Evolutionary conservation across 1,284 basidiomycete species (phyloP), one percentile per base, ranked within the genome.

Genomic region (Microbotryum lychnidis-dioicae): DNA sequence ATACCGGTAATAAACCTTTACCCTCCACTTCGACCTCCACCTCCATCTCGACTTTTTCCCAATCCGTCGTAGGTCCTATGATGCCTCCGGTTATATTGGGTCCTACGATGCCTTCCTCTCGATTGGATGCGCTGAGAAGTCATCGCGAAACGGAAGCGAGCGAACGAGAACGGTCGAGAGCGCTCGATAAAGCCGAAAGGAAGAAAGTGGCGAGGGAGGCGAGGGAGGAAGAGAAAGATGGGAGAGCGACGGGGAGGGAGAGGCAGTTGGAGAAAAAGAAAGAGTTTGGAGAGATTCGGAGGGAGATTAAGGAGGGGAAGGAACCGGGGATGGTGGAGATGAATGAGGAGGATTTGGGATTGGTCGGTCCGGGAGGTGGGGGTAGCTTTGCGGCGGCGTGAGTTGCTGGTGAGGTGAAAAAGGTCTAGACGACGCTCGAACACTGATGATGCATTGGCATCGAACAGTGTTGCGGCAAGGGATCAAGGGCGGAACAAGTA

Each of bases 161-260:
- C 3, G n/a, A 51, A 10, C 49, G 48, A 20, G 45, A 27, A 7
- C n/a, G 46, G 6, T 50, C 44, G 29, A 46, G 50, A 12, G 42
- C 37, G 9, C 46, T 44, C 5, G 14, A 20, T 1, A 12, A 33
- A 33, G 31, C 25, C 0, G 9, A 62, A 37, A 37, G 50, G 12
- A 51, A 57, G 31, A 51, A 57, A 42, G 54, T 42, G 3, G 25
- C 25, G n/a, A 55, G 62, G 7, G 64, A 66, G 7, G 48, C 29
- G 20, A 50, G 67, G 3, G 50, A 66, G 14, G 67, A 64, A 14
- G 67, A 62, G 51, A 52, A 60, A n/a, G 64, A 66, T 37, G n/a
- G 20, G 8, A 55, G 65, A 27, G 67, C 67, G 37, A 68, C 67
- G 53, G 67, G 67, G 20, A 52, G 62, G n/a, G 67, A 68, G 4